Evolutionary conservation across 352 stramenopile species (phyloP).

Genomic region (Globisporangium nunn): DNA sequence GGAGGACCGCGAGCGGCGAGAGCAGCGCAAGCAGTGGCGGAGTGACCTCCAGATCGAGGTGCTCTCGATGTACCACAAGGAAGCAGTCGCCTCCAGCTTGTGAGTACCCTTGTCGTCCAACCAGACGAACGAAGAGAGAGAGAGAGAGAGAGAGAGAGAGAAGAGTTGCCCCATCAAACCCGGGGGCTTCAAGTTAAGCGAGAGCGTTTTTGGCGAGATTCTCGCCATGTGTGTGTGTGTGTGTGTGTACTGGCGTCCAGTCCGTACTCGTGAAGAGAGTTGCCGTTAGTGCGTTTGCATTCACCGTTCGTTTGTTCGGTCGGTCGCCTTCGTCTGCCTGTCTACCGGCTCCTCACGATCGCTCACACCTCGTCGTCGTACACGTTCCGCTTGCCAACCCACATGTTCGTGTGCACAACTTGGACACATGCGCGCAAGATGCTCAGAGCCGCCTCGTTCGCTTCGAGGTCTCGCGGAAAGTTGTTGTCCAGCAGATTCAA

Average conservation of each 20-base stretch:
- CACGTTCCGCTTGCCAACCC: slow-evolving; percentile 56
- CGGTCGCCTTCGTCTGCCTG: no score
- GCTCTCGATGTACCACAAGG: slow-evolving; percentile 6
- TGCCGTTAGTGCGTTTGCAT: background rate
- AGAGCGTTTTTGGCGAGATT: background rate
- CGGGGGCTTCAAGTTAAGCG: background rate
- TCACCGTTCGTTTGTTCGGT: background rate
- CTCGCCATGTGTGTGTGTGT: background rate
- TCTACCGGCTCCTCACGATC: slow-evolving; percentile 4
- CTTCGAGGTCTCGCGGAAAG: slow-evolving; percentile 24
- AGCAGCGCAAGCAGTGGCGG: slow-evolving; percentile 19
- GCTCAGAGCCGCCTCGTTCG: slow-evolving; percentile 18
- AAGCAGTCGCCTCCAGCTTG: background rate
- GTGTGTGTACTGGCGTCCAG: background rate
- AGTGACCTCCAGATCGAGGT: slow-evolving; percentile 15
- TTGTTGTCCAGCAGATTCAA: slow-evolving; percentile 72
- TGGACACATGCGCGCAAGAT: slow-evolving; percentile 26
- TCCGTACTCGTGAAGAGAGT: background rate
- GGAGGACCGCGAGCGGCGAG: slow-evolving; percentile 34
- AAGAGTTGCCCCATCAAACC: no score
- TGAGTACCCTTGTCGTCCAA: background rate
- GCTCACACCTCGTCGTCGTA: slow-evolving; percentile 78
- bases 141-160: background rate
- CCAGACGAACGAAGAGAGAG: background rate
- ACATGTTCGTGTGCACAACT: slow-evolving; percentile 55